Evolutionary conservation across 2,329 filamentous ascomycete genomes (phyloP).

Genomic region (Monosporascus ibericus): DNA sequence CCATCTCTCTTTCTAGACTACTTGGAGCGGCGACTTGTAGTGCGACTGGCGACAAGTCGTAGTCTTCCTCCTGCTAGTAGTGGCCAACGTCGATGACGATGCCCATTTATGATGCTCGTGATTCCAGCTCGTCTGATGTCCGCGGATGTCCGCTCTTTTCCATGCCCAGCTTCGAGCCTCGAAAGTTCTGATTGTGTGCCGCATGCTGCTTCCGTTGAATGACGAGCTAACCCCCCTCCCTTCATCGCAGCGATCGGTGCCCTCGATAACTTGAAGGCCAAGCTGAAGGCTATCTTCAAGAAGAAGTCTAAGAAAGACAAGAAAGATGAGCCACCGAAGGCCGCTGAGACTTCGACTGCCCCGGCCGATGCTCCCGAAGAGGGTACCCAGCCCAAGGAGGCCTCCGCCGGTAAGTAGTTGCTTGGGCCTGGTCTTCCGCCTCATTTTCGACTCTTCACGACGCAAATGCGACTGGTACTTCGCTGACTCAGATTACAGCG

Average conservation of each 20-base stretch:
- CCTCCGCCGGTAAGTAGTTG: conserved; percentile 15
- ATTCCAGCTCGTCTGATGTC: no score
- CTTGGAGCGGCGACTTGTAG: no score
- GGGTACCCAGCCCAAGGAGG: neutral
- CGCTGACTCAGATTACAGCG: neutral
- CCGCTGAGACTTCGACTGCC: conserved; percentile 22
- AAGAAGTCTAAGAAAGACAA: conserved; percentile 31
- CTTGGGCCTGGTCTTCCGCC: conserved; percentile 2
- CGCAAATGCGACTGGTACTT: neutral
- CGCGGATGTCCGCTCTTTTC: neutral
- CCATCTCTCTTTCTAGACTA: conserved; percentile 1
- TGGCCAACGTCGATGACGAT: neutral
- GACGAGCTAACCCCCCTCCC: conserved; percentile 10
- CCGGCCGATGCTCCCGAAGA: conserved; percentile 13
- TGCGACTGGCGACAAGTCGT: neutral
- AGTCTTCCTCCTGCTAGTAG: neutral
- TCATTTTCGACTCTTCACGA: neutral
- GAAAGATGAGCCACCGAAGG: conserved; percentile 19
- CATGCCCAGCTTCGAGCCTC: neutral
- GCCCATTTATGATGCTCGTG: neutral
- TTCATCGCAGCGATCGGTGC: conserved; percentile 37
- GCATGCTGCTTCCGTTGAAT: neutral
- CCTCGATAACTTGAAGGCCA: conserved; percentile 49
- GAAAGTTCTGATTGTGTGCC: neutral
- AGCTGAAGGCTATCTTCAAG: conserved; percentile 48